Conservation (phyloP, 1,284 basidiomycete species). For the Sphagnurus paluster region DNA sequence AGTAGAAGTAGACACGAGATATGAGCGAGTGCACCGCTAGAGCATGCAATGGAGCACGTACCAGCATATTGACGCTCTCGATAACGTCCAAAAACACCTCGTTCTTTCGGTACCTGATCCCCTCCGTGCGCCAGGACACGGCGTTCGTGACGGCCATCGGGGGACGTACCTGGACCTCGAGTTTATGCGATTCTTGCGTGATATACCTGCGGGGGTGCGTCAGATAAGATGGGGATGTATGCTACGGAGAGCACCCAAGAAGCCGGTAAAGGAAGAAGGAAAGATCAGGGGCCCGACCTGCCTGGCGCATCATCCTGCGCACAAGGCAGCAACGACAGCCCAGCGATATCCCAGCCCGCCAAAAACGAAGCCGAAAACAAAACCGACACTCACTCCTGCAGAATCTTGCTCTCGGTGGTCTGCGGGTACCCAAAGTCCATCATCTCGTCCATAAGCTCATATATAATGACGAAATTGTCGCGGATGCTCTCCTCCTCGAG, state of each 20-base stretch:
- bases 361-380: too few species aligned
- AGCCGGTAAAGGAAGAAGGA: too few species aligned
- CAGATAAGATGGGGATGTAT: too few species aligned
- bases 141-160: constrained; percentile 99
- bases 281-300: too few species aligned
- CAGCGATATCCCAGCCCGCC: too few species aligned
- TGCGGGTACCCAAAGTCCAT: constrained; percentile 99
- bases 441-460: constrained; percentile 98
- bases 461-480: constrained; percentile 98
- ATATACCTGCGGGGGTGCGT: constrained; percentile 70
- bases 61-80: constrained; percentile 95
- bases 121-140: constrained; percentile 98
- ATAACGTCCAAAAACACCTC: constrained; percentile 99
- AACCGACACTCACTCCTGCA: constrained; percentile 81
- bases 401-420: constrained; percentile 98
- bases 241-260: too few species aligned
- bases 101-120: constrained; percentile 97
- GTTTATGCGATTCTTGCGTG: constrained; percentile 98
- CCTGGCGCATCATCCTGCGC: not conserved
- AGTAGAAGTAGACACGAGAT: too few species aligned
- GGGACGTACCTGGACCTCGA: constrained; percentile 94
- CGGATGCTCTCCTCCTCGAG: constrained; percentile 98
- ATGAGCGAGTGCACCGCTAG: not conserved
- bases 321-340: too few species aligned
- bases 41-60: constrained; percentile 36